A percentile compares a stretch with the other conserved stretches of the same genome.
phyloP scores from a whole-genome alignment of 1,139 yeast species.

The Debaryomycetaceae sp. region DNA sequence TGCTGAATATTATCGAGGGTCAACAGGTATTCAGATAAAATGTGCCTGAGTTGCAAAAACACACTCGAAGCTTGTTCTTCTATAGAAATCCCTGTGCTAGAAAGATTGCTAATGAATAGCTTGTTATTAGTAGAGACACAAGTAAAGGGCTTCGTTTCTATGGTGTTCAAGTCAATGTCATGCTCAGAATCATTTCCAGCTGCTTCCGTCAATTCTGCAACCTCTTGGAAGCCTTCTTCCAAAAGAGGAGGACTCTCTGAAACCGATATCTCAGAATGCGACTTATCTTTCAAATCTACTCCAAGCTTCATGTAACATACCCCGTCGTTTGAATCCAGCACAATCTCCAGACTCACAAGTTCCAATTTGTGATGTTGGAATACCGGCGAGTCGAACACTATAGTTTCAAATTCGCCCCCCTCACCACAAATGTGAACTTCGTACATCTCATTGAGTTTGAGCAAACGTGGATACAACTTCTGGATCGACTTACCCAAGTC shows the following conservation, averaged over 20 bases:
- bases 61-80: slow-evolving; percentile 48
- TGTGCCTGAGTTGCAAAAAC: slow-evolving; percentile 36
- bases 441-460: slow-evolving; percentile 56
- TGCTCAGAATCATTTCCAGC: slow-evolving; percentile 14
- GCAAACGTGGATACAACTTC: slow-evolving; percentile 58
- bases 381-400: slow-evolving; percentile 87
- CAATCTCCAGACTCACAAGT: slow-evolving; percentile 38
- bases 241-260: slow-evolving; percentile 28
- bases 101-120: slow-evolving; percentile 52
- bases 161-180: slow-evolving; percentile 35
- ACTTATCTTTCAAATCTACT: slow-evolving; percentile 42
- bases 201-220: slow-evolving; percentile 14
- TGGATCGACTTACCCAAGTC: slow-evolving; percentile 70
- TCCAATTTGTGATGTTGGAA: slow-evolving; percentile 54
- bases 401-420: slow-evolving; percentile 95
- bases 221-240: slow-evolving; percentile 43
- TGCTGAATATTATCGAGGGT: slow-evolving; percentile 47
- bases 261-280: slow-evolving; percentile 18
- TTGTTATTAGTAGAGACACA: slow-evolving; percentile 20
- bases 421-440: slow-evolving; percentile 96
- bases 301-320: slow-evolving; percentile 61
- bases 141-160: background rate
- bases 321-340: slow-evolving; percentile 52
- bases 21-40: slow-evolving; percentile 25
- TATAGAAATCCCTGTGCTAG: slow-evolving; percentile 24